phyloP scores from a whole-genome alignment of 2,329 filamentous ascomycete species.

The Shiraia sp. region DNA sequence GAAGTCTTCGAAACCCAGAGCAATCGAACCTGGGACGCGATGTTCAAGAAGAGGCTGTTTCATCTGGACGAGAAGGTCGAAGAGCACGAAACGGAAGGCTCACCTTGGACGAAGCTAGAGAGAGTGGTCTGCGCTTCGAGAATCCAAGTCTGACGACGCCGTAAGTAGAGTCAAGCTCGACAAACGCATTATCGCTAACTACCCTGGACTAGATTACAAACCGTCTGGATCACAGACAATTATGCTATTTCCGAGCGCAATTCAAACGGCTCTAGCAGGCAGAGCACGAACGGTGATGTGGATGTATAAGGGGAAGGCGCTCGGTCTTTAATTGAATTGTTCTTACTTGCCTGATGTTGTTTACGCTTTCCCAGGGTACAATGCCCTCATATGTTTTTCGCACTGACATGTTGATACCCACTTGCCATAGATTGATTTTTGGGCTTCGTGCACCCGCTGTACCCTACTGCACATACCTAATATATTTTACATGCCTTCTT shows the following conservation, averaged over 20 bases:
- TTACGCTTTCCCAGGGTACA: background rate
- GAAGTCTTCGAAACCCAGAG: slow-evolving; percentile 73
- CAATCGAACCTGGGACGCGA: slow-evolving; percentile 54
- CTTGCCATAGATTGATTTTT: background rate
- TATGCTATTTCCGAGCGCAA: slow-evolving; percentile 23
- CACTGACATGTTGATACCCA: slow-evolving; percentile 15
- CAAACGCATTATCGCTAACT: slow-evolving; percentile 4
- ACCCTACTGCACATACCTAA: background rate
- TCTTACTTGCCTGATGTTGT: background rate
- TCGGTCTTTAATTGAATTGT: background rate
- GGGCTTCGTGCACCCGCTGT: background rate
- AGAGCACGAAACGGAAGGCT: slow-evolving; percentile 46
- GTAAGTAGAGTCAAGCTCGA: slow-evolving; percentile 52
- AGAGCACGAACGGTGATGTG: slow-evolving; percentile 21
- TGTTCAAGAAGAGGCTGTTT: slow-evolving; percentile 46
- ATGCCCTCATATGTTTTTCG: background rate
- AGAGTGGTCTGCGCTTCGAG: slow-evolving; percentile 71
- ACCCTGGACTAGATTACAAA: slow-evolving; percentile 58
- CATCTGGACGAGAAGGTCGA: slow-evolving; percentile 10
- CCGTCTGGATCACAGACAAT: slow-evolving; percentile 64
- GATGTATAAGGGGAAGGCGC: slow-evolving; percentile 1
- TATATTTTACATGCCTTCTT: background rate
- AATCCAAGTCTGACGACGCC: slow-evolving; percentile 74
- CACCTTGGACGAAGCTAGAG: slow-evolving; percentile 73
- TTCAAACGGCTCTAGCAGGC: slow-evolving; percentile 24